Conservation (phyloP, 1,284 basidiomycete genomes). For the Sporisorium iseilematis-ciliati region DNA sequence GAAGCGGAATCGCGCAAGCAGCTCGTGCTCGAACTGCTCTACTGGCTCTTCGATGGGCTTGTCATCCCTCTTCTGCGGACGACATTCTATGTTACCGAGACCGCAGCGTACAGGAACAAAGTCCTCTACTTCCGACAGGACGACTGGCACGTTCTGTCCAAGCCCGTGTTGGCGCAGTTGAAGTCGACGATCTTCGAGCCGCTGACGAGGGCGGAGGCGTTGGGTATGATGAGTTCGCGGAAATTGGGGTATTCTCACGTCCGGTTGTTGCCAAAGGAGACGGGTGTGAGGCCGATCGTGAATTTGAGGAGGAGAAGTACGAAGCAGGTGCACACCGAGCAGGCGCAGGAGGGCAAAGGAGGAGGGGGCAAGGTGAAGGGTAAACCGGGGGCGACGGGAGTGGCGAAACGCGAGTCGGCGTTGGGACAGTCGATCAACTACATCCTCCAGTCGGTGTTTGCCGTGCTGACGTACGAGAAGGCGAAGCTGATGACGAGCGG, state of each 20-base stretch:
- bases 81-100: constrained; percentile 94
- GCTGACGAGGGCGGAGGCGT: constrained; percentile 65
- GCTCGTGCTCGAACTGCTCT: constrained; percentile 84
- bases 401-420: constrained; percentile 31
- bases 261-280: constrained; percentile 91
- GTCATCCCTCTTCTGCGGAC: constrained; percentile 86
- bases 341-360: constrained; percentile 1
- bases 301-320: constrained; percentile 80
- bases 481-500: constrained; percentile 14
- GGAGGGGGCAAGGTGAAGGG: constrained; percentile 5
- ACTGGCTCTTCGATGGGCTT: constrained; percentile 92
- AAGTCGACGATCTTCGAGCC: constrained; percentile 71
- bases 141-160: constrained; percentile 85
- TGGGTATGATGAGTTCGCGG: constrained; percentile 49
- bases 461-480: constrained; percentile 61
- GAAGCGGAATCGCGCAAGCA: constrained; percentile 82
- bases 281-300: constrained; percentile 92
- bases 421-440: constrained; percentile 82
- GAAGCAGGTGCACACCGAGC: constrained; percentile 30
- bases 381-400: not conserved
- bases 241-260: constrained; percentile 84
- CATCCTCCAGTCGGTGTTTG: constrained; percentile 78
- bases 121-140: constrained; percentile 93
- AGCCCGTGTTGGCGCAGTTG: constrained; percentile 82
- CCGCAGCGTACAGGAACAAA: constrained; percentile 85